A percentile compares a stretch with the other conserved stretches of the same genome.
phyloP scores from a whole-genome alignment of 129 eudicot species.

The sunflower (Helianthus annuus) region HanXRQr2.0-SUNRISE NC_035445.2:149477853-149478352 shows the following conservation, averaged over 20 bases:
- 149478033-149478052: constrained; percentile 82
- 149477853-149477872: constrained; percentile 23
- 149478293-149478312: constrained; percentile 3
- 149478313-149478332: background rate
- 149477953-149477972: constrained; percentile 12
- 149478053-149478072: constrained; percentile 67
- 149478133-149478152: background rate
- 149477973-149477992: constrained; percentile 5
- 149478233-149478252: constrained; percentile 90
- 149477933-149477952: constrained; percentile 91
- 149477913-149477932: constrained; percentile 84
- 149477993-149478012: constrained; percentile 19
- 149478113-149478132: constrained; percentile 61
- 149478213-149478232: constrained; percentile 72
- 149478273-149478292: constrained; percentile 63
- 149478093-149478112: constrained; percentile 91
- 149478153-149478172: constrained; percentile 5
- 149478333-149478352: no score
- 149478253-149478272: constrained; percentile 93
- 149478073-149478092: constrained; percentile 85
- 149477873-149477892: constrained; percentile 82
- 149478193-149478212: constrained; percentile 74
- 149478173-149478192: constrained; percentile 15
- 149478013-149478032: constrained; percentile 69
- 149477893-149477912: constrained; percentile 74